Base-by-base conservation (phyloP, 2,329 filamentous ascomycete genomes). In the Thielaviopsis punctulata region DNA sequence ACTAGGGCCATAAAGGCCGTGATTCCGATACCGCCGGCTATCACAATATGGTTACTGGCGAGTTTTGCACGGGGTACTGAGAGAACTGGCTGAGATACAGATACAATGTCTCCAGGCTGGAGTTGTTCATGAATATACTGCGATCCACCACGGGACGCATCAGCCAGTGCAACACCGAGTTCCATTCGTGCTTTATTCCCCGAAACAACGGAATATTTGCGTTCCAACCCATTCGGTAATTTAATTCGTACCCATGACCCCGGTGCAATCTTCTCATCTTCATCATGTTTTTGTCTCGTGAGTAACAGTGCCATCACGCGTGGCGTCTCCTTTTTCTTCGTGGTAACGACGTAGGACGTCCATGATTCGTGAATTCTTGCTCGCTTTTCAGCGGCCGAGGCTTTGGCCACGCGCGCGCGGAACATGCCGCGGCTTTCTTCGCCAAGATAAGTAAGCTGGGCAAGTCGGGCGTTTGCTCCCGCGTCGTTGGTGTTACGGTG, bases 21-120 rank as follows among this genome's bases (percentile, higher is more conserved):
- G 56, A 84, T 73, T 0, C 80, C 80, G 25, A 84, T 77, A 0
- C 80, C 80, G 9, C 76, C 80, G 0, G 71, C 77, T 25, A 84
- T 73, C 58, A 82, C 76, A 39, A 83, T 67, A 56, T 82, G 79
- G 48, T 74, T 68, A 56, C 74, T 76, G 7, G 75, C 75, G 1
- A 69, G 64, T 2, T 54, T 60, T 0, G 65, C 66, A 1, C 70
- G 62, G 1, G 69, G 68, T 22, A 79, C 68, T 43, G 69, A 73
- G 0, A 71, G 76, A 25, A 80, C 69, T 27, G 68, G 68, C 2
- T 73, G 69, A 1, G 76, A 69, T 8, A 70, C 66, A 53, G 77
- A 71, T 0, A 75, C 76, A 0, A 69, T 63, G 0, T 68, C 60
- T 1, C 70, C 62, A 0, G 62, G 54, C 5, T 36, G 23, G 9